Evolutionary conservation across 768 basidiomycete genomes (phyloP).

Genomic region (Mrakia frigida): DNA sequence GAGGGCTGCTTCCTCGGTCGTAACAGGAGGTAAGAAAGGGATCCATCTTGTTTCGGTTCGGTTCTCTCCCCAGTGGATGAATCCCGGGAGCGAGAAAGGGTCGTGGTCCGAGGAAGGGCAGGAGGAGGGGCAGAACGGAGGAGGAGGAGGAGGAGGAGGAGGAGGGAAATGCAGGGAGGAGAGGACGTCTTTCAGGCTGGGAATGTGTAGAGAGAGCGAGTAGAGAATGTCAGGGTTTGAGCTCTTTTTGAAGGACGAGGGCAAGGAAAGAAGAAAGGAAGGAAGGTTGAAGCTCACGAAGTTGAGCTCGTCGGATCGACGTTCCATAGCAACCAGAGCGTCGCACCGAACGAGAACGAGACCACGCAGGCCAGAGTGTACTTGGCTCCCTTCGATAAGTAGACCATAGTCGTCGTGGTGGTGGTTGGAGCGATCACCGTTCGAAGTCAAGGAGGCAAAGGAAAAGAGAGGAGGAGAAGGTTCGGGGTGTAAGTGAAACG

Average conservation of each 20-base stretch:
- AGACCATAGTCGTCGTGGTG: not conserved
- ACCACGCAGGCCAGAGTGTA: not conserved
- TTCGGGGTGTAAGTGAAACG: no score
- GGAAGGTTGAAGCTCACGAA: no score
- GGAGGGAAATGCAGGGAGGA: not conserved
- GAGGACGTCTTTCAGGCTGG: not conserved
- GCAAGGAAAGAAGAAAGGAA: no score
- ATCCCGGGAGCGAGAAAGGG: not conserved
- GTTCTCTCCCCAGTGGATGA: not conserved
- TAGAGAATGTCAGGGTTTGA: no score
- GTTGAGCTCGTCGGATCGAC: no score
- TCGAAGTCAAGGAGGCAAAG: no score
- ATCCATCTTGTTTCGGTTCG: not conserved
- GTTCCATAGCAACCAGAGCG: not conserved
- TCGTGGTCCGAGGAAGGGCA: not conserved
- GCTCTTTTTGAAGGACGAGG: no score
- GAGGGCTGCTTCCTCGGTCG: not conserved
- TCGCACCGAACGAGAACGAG: not conserved
- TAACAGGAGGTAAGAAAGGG: not conserved
- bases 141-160: not conserved
- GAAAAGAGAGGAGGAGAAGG: no score
- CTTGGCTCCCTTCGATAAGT: not conserved
- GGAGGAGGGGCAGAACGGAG: not conserved
- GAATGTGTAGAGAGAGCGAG: not conserved
- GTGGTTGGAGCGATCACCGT: no score